phyloP scores from a whole-genome alignment of 2,329 filamentous ascomycete genomes.

The Cercospora janseana region DNA sequence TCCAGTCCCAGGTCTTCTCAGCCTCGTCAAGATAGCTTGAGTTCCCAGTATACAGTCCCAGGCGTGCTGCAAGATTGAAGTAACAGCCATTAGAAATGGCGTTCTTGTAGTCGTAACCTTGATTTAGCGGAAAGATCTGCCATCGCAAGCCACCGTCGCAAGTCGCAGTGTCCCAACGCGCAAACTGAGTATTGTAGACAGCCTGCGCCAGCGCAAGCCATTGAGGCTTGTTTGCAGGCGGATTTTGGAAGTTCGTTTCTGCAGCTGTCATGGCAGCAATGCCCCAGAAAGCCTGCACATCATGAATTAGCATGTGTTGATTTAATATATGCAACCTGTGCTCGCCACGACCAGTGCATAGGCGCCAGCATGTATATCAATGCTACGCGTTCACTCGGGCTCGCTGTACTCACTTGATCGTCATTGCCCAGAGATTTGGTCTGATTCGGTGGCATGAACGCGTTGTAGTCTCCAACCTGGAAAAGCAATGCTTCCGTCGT shows the following conservation, averaged over 20 bases:
- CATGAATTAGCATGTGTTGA: conserved; percentile 36
- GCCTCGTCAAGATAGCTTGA: conserved; percentile 64
- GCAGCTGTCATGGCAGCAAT: conserved; percentile 58
- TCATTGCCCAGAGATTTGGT: conserved; percentile 52
- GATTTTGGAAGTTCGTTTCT: conserved; percentile 51
- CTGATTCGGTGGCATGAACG: conserved; percentile 57
- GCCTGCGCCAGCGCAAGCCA: conserved; percentile 49
- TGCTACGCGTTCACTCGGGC: not conserved
- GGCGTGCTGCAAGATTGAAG: conserved; percentile 51
- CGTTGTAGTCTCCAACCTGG: conserved; percentile 56
- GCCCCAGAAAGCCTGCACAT: conserved; percentile 53
- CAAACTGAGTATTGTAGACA: conserved; percentile 43
- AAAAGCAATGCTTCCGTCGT: conserved; percentile 58
- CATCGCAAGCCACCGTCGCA: conserved; percentile 39
- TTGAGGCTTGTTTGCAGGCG: conserved; percentile 41
- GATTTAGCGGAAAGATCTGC: conserved; percentile 48
- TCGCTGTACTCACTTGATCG: conserved; percentile 45
- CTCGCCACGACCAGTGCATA: too few relatives aligned
- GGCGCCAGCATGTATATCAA: not conserved
- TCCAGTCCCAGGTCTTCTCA: conserved; percentile 40
- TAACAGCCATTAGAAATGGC: conserved; percentile 54
- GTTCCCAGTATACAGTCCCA: conserved; percentile 43
- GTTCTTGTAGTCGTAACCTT: conserved; percentile 50
- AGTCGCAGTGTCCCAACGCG: conserved; percentile 39
- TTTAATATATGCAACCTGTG: not conserved